phyloP scores from a whole-genome alignment of 176 grass and related monocot species.

The Calamus simplicifolius region DNA sequence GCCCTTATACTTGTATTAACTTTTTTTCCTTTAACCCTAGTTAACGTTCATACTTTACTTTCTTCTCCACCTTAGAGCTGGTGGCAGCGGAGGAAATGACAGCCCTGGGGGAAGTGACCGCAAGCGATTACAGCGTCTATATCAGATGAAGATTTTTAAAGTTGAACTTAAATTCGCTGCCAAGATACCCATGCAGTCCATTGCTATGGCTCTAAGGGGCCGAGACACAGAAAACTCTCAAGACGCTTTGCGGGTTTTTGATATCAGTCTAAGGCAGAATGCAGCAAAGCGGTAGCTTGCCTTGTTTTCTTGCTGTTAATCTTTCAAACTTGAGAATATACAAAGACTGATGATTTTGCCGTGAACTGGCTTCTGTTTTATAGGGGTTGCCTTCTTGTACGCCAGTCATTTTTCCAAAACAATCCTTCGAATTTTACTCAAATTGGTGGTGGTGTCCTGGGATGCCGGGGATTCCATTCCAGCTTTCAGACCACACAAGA shows the following conservation, averaged over 20 bases:
- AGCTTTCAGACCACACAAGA: conserved; percentile 79
- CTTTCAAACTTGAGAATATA: too few relatives aligned
- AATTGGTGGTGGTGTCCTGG: conserved; percentile 70
- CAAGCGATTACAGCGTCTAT: conserved; percentile 48
- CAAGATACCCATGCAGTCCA: conserved; percentile 74
- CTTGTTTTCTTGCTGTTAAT: not conserved
- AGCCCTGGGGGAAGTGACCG: conserved; percentile 42
- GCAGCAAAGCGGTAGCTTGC: conserved; percentile 53
- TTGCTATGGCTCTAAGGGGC: conserved; percentile 58
- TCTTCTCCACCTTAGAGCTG: conserved; percentile 14
- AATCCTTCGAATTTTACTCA: conserved; percentile 62
- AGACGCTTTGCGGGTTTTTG: conserved; percentile 71
- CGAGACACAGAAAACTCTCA: conserved; percentile 69
- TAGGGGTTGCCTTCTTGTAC: conserved; percentile 82
- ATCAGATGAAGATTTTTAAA: conserved; percentile 65
- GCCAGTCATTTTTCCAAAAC: conserved; percentile 76
- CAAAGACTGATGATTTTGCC: too few relatives aligned
- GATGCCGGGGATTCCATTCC: conserved; percentile 83
- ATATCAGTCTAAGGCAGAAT: conserved; percentile 82
- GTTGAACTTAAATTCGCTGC: conserved; percentile 57
- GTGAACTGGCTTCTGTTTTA: not conserved
- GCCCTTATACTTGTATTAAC: too few relatives aligned
- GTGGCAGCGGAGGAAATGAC: conserved; percentile 35
- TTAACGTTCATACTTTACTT: not conserved
- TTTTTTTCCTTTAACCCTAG: not conserved